phyloP scores from a whole-genome alignment of 1,284 basidiomycete species.

The Ustilago xerochloae region DNA sequence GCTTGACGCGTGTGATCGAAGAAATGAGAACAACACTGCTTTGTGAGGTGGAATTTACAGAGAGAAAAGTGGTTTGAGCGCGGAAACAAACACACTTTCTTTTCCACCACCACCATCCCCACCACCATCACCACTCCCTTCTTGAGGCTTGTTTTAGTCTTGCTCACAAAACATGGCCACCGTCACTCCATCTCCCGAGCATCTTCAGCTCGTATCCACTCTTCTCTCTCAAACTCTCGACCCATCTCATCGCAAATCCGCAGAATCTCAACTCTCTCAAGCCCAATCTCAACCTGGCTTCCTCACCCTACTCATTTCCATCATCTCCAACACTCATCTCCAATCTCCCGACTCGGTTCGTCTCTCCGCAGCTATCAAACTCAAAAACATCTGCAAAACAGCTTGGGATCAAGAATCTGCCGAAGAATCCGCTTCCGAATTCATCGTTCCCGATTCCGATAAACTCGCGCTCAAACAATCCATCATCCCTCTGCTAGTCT shows the following conservation, averaged over 20 bases:
- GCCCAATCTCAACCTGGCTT: slow-evolving; percentile 59
- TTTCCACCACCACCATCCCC: slow-evolving; percentile 1
- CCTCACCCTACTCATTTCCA: slow-evolving; percentile 57
- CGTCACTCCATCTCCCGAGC: slow-evolving; percentile 25
- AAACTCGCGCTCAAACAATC: slow-evolving; percentile 76
- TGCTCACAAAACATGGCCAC: slow-evolving; percentile 16
- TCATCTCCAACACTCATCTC: slow-evolving; percentile 52
- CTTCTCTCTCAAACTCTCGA: slow-evolving; percentile 64
- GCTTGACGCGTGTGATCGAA: background rate
- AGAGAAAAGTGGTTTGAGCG: slow-evolving; percentile 8
- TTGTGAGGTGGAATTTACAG: background rate
- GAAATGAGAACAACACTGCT: slow-evolving; percentile 1
- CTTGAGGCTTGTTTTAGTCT: no score
- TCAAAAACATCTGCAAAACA: slow-evolving; percentile 66
- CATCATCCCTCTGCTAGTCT: slow-evolving; percentile 84
- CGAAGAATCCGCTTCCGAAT: slow-evolving; percentile 31
- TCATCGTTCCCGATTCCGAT: slow-evolving; percentile 70
- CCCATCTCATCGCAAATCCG: slow-evolving; percentile 51
- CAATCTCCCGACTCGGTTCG: slow-evolving; percentile 53
- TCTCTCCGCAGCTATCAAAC: slow-evolving; percentile 64
- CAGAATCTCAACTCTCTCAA: slow-evolving; percentile 58
- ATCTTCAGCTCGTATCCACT: slow-evolving; percentile 56
- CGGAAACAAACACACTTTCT: slow-evolving; percentile 1
- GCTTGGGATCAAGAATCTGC: slow-evolving; percentile 60
- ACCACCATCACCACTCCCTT: background rate